A percentile compares a stretch with the other conserved stretches of the same genome.
phyloP scores from a whole-genome alignment of 2,329 filamentous ascomycete species.

The Pezicula rhizophila region DNA sequence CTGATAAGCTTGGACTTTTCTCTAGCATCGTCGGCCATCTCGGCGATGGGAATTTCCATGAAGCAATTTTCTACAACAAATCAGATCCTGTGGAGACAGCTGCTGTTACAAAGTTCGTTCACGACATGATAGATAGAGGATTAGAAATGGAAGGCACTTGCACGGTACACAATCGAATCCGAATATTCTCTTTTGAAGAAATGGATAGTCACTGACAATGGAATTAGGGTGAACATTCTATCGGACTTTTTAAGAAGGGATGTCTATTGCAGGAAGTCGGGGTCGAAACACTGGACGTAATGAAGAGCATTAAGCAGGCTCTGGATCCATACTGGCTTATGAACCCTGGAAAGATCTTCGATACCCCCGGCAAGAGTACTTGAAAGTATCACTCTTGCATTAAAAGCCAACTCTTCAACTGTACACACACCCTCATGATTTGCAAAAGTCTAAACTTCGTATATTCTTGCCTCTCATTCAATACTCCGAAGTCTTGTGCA shows the following conservation, averaged over 20 bases:
- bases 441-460: too few relatives aligned
- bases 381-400: too few relatives aligned
- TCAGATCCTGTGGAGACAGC: constrained; percentile 60
- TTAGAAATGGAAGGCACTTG: constrained; percentile 90
- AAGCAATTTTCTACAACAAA: constrained; percentile 83
- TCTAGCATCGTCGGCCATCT: constrained; percentile 83
- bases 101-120: constrained; percentile 71
- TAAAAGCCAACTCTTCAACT: too few relatives aligned
- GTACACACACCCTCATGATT: too few relatives aligned
- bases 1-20: constrained; percentile 77
- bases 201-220: constrained; percentile 15
- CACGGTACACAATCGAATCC: constrained; percentile 38
- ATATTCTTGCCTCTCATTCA: too few relatives aligned
- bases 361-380: neutral
- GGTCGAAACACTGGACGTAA: constrained; percentile 70
- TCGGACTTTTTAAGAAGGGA: constrained; percentile 80
- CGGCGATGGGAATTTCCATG: constrained; percentile 90
- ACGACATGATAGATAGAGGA: constrained; percentile 80
- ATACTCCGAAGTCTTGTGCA: too few relatives aligned
- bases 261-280: constrained; percentile 74
- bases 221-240: constrained; percentile 65
- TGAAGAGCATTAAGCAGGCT: constrained; percentile 72
- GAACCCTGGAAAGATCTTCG: constrained; percentile 51
- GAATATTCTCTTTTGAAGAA: neutral
- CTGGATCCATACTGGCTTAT: constrained; percentile 81